Conservation (phyloP, 2,329 filamentous ascomycete species). For the Xylogone sp. region DNA sequence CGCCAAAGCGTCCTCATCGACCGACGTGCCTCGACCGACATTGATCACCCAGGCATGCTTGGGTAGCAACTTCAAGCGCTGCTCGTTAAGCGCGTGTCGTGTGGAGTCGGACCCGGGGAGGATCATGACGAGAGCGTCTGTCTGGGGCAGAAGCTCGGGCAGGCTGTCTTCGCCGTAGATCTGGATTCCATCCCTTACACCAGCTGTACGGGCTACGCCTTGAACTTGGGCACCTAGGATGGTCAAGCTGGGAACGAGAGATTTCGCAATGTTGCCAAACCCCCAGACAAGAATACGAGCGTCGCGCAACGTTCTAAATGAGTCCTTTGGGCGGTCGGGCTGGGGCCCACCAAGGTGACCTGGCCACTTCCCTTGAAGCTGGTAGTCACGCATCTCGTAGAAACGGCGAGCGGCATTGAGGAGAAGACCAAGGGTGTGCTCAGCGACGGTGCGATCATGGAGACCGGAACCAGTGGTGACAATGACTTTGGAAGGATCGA, state of each 20-base stretch:
- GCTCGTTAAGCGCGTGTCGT: constrained; percentile 40
- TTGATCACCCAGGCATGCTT: constrained; percentile 64
- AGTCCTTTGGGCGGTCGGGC: constrained; percentile 50
- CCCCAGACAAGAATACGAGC: constrained; percentile 60
- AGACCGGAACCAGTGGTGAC: constrained; percentile 60
- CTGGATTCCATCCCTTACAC: constrained; percentile 56
- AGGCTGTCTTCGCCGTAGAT: constrained; percentile 53
- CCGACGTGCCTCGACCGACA: constrained; percentile 63
- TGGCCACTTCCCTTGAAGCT: constrained; percentile 54
- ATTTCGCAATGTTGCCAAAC: constrained; percentile 64
- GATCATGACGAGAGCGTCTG: constrained; percentile 66
- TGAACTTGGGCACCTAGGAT: constrained; percentile 54
- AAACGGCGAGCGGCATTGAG: constrained; percentile 53
- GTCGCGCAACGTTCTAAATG: constrained; percentile 57
- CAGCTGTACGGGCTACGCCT: constrained; percentile 52
- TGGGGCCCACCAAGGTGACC: constrained; percentile 58
- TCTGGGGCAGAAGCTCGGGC: constrained; percentile 47
- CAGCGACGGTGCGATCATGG: constrained; percentile 62
- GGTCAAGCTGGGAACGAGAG: constrained; percentile 49
- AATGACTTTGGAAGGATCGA: constrained; percentile 45
- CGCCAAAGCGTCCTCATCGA: constrained; percentile 61
- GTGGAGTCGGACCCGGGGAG: constrained; percentile 54
- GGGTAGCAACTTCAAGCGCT: constrained; percentile 39
- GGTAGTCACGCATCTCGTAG: constrained; percentile 60
- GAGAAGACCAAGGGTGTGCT: constrained; percentile 58